A percentile compares a stretch with the other conserved stretches of the same genome.
phyloP scores from a whole-genome alignment of 108 stramenopile species.

The Cyclotella distinguenda region DNA sequence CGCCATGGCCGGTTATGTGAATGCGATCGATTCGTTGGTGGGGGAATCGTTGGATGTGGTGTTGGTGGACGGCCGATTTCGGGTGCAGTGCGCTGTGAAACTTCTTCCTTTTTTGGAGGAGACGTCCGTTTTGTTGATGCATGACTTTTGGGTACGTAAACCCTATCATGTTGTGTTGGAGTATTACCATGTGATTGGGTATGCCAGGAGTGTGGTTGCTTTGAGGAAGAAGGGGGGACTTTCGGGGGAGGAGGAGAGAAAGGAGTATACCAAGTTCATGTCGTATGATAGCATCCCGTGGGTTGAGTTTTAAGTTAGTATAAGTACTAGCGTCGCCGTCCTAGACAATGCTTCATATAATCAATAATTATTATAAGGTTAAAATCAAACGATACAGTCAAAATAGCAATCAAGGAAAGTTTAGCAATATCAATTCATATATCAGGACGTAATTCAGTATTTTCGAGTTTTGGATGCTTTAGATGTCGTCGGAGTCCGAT shows the following conservation, averaged over 20 bases:
- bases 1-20: conserved; percentile 15
- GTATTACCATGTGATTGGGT: conserved; percentile 36
- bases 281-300: not conserved
- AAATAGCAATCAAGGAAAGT: no score
- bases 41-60: conserved; percentile 9
- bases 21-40: conserved; percentile 5
- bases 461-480: no score
- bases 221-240: conserved; percentile 21
- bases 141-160: conserved; percentile 28
- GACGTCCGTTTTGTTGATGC: conserved; percentile 8
- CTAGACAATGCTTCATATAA: no score
- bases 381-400: no score
- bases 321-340: no score
- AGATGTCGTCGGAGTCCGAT: no score
- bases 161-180: conserved; percentile 17
- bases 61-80: conserved; percentile 25
- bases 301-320: not conserved
- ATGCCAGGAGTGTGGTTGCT: conserved; percentile 28
- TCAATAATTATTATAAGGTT: no score
- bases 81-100: conserved; percentile 26
- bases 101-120: conserved; percentile 13
- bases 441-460: no score
- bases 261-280: conserved; percentile 14
- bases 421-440: no score
- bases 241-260: conserved; percentile 12